phyloP scores from a whole-genome alignment of 106 monocot genomes.

The Platanthera guangdongensis region DNA sequence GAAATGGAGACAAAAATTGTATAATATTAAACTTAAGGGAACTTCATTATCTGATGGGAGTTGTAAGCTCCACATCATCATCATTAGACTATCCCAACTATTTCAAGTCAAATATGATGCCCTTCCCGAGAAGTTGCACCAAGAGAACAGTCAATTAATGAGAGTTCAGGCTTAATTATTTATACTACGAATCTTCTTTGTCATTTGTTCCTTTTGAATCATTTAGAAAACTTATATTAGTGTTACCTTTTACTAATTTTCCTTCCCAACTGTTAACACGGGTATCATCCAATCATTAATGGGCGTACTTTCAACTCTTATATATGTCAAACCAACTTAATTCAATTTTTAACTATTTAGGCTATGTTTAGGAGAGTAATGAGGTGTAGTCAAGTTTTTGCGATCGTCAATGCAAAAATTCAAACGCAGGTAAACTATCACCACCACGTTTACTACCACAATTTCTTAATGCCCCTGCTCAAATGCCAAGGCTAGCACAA shows the following conservation, averaged over 20 bases:
- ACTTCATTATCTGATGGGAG: neutral
- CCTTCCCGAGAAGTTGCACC: neutral
- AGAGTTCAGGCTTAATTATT: neutral
- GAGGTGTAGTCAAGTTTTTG: too few relatives aligned
- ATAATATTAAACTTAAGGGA: neutral
- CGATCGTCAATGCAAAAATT: too few relatives aligned
- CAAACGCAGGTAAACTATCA: too few relatives aligned
- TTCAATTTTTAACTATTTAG: neutral
- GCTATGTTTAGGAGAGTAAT: too few relatives aligned
- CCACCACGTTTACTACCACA: too few relatives aligned
- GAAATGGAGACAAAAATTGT: neutral
- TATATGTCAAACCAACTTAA: neutral
- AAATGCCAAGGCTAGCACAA: too few relatives aligned
- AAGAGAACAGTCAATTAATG: too few relatives aligned
- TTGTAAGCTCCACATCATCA: neutral
- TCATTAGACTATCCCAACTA: neutral
- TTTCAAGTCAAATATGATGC: neutral
- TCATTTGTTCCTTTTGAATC: neutral
- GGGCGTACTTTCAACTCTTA: neutral
- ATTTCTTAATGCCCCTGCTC: too few relatives aligned
- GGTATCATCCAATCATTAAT: neutral
- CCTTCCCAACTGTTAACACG: too few relatives aligned
- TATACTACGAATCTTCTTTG: neutral
- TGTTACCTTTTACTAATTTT: neutral
- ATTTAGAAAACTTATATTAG: neutral